These are phyloP conservation scores for Letharia columbiana DNA, from an alignment of 495 filamentous ascomycete species.

Conservation along the genomic window DNA sequence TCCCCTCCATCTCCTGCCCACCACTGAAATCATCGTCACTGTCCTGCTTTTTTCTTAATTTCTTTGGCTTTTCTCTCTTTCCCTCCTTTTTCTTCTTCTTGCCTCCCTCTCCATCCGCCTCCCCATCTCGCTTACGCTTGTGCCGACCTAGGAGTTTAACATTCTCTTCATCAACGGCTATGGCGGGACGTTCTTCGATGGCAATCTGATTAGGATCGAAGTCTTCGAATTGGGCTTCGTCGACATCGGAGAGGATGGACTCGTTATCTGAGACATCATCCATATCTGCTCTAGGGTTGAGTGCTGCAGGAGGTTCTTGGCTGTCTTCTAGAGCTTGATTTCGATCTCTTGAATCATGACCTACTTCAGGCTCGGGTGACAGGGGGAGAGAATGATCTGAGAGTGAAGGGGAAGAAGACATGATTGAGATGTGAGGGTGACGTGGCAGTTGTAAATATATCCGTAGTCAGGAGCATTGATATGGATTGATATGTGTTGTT, in stretches of 20 bases:
- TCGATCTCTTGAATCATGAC: constrained; percentile 37
- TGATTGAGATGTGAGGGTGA: background rate
- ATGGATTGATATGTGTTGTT: background rate
- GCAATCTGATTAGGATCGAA: constrained; percentile 74
- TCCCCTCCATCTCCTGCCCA: constrained; percentile 49
- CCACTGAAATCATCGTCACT: constrained; percentile 47
- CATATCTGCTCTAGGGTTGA: constrained; percentile 29
- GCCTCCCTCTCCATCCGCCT: constrained; percentile 42
- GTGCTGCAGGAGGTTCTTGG: constrained; percentile 32
- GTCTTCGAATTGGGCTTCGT: constrained; percentile 87
- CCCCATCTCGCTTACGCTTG: constrained; percentile 72
- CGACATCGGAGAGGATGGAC: constrained; percentile 86
- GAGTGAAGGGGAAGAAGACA: constrained; percentile 16
- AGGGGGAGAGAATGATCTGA: constrained; percentile 25
- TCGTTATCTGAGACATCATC: constrained; percentile 62
- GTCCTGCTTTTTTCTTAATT: constrained; percentile 52
- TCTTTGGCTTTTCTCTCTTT: constrained; percentile 60
- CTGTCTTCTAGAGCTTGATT: constrained; percentile 37
- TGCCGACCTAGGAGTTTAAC: constrained; percentile 63
- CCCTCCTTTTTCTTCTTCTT: constrained; percentile 68
- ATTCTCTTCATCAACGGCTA: constrained; percentile 83
- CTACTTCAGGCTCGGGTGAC: constrained; percentile 35
- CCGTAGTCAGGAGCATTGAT: background rate
- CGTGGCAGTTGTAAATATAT: background rate
- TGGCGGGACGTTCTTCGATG: constrained; percentile 63